phyloP scores from a whole-genome alignment of 2,329 filamentous ascomycete genomes.

The Rhinocladiella mackenziei region DNA sequence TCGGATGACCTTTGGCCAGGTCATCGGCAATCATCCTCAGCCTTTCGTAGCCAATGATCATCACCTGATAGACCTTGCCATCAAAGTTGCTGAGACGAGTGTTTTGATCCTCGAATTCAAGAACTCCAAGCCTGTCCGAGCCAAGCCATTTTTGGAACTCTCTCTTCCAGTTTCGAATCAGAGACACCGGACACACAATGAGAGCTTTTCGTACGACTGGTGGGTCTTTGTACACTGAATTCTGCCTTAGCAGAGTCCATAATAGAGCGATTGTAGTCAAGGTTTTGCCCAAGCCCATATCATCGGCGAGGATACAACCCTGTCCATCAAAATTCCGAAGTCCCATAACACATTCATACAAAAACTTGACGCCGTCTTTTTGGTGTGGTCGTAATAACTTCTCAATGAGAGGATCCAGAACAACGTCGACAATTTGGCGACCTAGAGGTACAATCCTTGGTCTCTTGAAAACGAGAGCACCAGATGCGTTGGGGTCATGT shows the following conservation, averaged over 20 bases:
- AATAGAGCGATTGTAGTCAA: slow-evolving; percentile 67
- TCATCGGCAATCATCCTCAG: slow-evolving; percentile 62
- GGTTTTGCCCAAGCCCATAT: slow-evolving; percentile 73
- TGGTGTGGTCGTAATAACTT: slow-evolving; percentile 65
- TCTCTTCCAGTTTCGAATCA: slow-evolving; percentile 69
- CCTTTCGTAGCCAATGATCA: slow-evolving; percentile 72
- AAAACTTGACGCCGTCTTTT: slow-evolving; percentile 63
- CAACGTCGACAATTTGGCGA: slow-evolving; percentile 66
- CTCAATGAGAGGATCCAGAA: slow-evolving; percentile 63
- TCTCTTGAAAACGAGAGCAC: slow-evolving; percentile 64
- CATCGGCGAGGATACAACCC: slow-evolving; percentile 68
- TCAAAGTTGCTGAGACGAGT: slow-evolving; percentile 65
- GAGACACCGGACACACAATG: slow-evolving; percentile 67
- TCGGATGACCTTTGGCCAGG: slow-evolving; percentile 57
- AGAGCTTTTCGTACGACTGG: slow-evolving; percentile 67
- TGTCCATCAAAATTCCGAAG: slow-evolving; percentile 62
- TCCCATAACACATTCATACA: slow-evolving; percentile 75
- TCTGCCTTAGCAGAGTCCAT: slow-evolving; percentile 70
- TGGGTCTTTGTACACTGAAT: slow-evolving; percentile 54
- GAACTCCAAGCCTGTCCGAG: slow-evolving; percentile 65
- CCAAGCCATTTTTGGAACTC: slow-evolving; percentile 73
- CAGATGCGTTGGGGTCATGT: slow-evolving; percentile 58
- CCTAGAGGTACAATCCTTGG: slow-evolving; percentile 54
- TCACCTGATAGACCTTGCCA: slow-evolving; percentile 63
- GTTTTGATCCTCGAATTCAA: slow-evolving; percentile 59